A percentile compares a stretch with the other conserved stretches of the same genome.
Evolutionary conservation across 768 basidiomycete species (phyloP).

Genomic region (Lanmaoa rubissima): DNA sequence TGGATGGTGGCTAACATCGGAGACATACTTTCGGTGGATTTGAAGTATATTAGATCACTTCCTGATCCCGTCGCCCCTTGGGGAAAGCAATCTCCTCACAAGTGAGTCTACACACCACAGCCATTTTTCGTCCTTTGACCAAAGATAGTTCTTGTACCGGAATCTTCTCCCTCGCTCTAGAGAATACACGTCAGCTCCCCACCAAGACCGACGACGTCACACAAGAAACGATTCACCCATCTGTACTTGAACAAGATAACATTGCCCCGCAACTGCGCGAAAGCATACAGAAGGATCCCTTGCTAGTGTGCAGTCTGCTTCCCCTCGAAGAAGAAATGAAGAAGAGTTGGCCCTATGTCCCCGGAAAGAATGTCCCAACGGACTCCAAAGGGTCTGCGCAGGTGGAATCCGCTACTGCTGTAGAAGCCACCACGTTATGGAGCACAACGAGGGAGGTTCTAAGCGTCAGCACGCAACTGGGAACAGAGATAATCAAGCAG

Average conservation of each 20-base stretch:
- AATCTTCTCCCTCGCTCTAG: constrained; percentile 48
- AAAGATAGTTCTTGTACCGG: constrained; percentile 48
- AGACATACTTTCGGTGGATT: constrained; percentile 55
- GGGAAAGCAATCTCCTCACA: constrained; percentile 61
- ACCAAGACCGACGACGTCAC: constrained; percentile 43
- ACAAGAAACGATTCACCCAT: constrained; percentile 60
- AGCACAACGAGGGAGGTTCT: constrained; percentile 18
- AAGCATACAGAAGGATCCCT: constrained; percentile 41
- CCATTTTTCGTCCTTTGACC: not conserved
- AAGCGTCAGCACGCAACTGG: constrained; percentile 12
- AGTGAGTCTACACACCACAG: constrained; percentile 41
- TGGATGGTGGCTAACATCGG: constrained; percentile 66
- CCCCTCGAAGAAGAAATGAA: constrained; percentile 54
- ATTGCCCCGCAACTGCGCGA: constrained; percentile 35
- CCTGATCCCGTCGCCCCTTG: constrained; percentile 53
- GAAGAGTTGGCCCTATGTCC: constrained; percentile 45
- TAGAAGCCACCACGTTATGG: constrained; percentile 13
- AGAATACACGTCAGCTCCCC: constrained; percentile 49
- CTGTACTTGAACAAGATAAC: constrained; percentile 47
- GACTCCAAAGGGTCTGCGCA: constrained; percentile 12
- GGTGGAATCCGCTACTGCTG: not conserved
- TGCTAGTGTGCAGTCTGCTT: constrained; percentile 42
- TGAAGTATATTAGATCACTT: constrained; percentile 48
- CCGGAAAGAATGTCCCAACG: constrained; percentile 16
- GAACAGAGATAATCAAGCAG: constrained; percentile 23